Evolutionary conservation across 805 yeast genomes (phyloP), one percentile per base, ranked within the genome.

Genomic region (Saturnispora hagleri): DNA sequence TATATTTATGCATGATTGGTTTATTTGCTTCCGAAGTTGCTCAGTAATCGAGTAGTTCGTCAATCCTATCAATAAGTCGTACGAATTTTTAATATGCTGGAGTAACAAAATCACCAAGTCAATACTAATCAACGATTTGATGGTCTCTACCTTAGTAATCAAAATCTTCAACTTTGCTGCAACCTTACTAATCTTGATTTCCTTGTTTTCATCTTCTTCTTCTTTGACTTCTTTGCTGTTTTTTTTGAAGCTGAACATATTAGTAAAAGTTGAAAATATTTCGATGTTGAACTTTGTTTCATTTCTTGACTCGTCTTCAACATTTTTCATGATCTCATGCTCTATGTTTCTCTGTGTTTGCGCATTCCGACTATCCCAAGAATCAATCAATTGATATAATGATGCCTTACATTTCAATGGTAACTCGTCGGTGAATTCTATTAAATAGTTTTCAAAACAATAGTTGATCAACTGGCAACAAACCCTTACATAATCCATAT

Each of bases 151-250:
- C 56, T 87, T 87, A 38, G 80, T 82, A 27, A 81, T 80, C 60
- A 91, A 73, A 31, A 90, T 81, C 55, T 86, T 88, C 27, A 89
- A 77, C 57, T 84, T 82, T 1, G 95, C 95, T 48, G 89, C 90
- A 55, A 87, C 73, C 58, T 85, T 89, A 2, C 85, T 79, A 42
- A 76, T 40, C 46, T 62, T 66, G 4, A 50, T 68, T 26, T 75
- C 72, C 53, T 57, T 51, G 17, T 52, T 47, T n/a, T 44, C 50
- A 20, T 42, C 43, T 17, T 46, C 43, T 59, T 56, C 53, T 57
- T 64, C 33, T 46, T 53, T 46, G 41, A 52, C 60, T 34, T 43
- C 68, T 50, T 55, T 66, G 64, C 51, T 66, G 64, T 51, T 51
- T 28, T 43, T 53, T 50, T 61, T 66, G 55, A 67, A 63, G 61